Base-by-base conservation (phyloP, 2,329 filamentous ascomycete genomes). In the Pestalotiopsis sp. region DNA sequence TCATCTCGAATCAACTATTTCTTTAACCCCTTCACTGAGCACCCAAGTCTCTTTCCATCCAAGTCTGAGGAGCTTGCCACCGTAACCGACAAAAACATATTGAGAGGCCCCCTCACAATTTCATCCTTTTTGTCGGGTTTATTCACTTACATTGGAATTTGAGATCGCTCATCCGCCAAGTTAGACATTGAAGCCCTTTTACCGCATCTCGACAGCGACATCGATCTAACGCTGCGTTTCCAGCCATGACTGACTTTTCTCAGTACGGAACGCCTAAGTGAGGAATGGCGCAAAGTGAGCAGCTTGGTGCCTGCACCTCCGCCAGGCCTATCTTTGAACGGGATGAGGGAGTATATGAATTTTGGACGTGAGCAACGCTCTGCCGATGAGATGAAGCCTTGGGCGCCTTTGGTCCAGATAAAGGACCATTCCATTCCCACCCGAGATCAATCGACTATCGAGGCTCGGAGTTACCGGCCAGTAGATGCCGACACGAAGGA, bases 281-380 rank as follows among this genome's bases (percentile, higher is more conserved):
- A 65, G 23, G 62, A 65, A 65, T 65, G 62, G 62, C 62, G n/a
- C 62, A 31, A 65, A 49, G 62, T 65, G 62, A 56, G 62, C 62
- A 65, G 39, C 23, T 20, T 20, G 5, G 25, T 31, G 38, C n/a
- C 41, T 65, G 41, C 62, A 5, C 41, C 62, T 41, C 62, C 4
- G 7, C 41, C 62, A 23, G 17, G 20, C 41, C n/a, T 65, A 17
- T 65, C 62, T 14, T 27, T 65, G 12, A 41, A 4, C 4, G 62
- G 52, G 62, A 65, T 3, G 62, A n/a, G 17, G 62, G 62, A 65
- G 41, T 14, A 41, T 20, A 17, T 52, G 6, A 65, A 65, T 41
- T 17, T 25, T 17, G 14, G 12, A n/a, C 31, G 38, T 20, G 62
- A 45, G 25, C 38, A 45, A 23, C 62, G 38, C 17, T 65, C 62